phyloP scores from a whole-genome alignment of 257 asterid species.

The Craterostigma plantagineum region DNA sequence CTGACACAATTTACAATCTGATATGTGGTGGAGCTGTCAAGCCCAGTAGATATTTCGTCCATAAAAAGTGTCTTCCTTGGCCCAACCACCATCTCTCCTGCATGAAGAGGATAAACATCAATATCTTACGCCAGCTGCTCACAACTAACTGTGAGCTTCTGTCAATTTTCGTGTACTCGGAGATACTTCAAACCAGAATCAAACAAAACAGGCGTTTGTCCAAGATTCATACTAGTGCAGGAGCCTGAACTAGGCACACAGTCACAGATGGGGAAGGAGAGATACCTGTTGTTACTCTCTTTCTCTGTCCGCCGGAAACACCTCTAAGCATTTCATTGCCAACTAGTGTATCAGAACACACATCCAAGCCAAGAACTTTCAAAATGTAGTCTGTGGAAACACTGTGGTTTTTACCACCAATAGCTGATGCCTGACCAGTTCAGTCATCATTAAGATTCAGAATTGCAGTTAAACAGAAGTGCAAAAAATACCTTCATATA shows the following conservation, averaged over 20 bases:
- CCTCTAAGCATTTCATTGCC: conserved; percentile 89
- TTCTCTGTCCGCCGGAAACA: conserved; percentile 79
- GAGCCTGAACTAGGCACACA: too few species aligned
- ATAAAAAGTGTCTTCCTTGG: conserved; percentile 79
- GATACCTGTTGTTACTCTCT: conserved; percentile 72
- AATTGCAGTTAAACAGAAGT: too few species aligned
- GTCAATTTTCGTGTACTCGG: not conserved
- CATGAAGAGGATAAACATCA: conserved; percentile 5
- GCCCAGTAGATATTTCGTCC: conserved; percentile 96
- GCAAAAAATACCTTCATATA: conserved; percentile 66
- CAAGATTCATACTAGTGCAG: not conserved
- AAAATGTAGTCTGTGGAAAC: conserved; percentile 65
- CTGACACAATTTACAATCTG: conserved; percentile 70
- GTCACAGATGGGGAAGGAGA: conserved; percentile 10
- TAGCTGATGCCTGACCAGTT: conserved; percentile 46
- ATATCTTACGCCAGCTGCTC: not conserved
- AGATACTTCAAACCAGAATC: too few species aligned
- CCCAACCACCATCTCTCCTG: conserved; percentile 91
- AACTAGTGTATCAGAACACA: conserved; percentile 64
- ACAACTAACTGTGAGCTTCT: not conserved
- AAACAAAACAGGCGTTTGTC: too few species aligned
- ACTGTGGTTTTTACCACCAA: conserved; percentile 58
- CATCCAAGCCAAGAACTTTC: conserved; percentile 83
- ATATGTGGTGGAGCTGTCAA: conserved; percentile 87
- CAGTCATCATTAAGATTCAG: too few species aligned